Conservation (phyloP, 305 asterid genomes). For the Caryopteris hybrid region DNA sequence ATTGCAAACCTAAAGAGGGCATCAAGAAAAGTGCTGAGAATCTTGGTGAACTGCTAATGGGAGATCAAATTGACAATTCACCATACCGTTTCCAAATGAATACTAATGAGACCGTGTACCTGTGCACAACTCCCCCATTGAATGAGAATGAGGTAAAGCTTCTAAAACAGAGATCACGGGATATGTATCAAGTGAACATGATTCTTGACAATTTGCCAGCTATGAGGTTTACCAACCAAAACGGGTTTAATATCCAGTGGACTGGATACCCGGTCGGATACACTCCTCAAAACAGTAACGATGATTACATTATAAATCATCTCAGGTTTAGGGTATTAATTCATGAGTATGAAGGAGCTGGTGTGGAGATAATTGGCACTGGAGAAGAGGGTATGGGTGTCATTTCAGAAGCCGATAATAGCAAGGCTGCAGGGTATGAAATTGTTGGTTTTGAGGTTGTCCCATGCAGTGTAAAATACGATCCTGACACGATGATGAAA, state of each 20-base stretch:
- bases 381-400: conserved; percentile 60
- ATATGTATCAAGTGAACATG: conserved; percentile 64
- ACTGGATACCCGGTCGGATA: conserved; percentile 55
- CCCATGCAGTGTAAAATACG: conserved; percentile 49
- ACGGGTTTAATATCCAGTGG: conserved; percentile 50
- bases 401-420: conserved; percentile 36
- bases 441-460: conserved; percentile 60
- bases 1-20: conserved; percentile 46
- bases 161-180: conserved; percentile 45
- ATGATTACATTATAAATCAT: conserved; percentile 53
- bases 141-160: conserved; percentile 46
- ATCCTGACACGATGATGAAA: conserved; percentile 42
- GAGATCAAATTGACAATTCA: conserved; percentile 59
- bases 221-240: conserved; percentile 44
- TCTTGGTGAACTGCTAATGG: conserved; percentile 67
- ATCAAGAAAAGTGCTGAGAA: conserved; percentile 55
- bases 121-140: conserved; percentile 51
- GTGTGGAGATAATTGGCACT: conserved; percentile 45
- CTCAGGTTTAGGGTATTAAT: conserved; percentile 46
- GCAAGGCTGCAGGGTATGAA: conserved; percentile 48
- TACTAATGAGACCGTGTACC: conserved; percentile 43
- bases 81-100: conserved; percentile 57
- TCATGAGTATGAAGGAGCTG: conserved; percentile 54
- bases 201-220: conserved; percentile 59
- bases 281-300: conserved; percentile 34